Evolutionary conservation across 2,329 filamentous ascomycete genomes (phyloP).

Genomic region (Lachnellula subtilissima): DNA sequence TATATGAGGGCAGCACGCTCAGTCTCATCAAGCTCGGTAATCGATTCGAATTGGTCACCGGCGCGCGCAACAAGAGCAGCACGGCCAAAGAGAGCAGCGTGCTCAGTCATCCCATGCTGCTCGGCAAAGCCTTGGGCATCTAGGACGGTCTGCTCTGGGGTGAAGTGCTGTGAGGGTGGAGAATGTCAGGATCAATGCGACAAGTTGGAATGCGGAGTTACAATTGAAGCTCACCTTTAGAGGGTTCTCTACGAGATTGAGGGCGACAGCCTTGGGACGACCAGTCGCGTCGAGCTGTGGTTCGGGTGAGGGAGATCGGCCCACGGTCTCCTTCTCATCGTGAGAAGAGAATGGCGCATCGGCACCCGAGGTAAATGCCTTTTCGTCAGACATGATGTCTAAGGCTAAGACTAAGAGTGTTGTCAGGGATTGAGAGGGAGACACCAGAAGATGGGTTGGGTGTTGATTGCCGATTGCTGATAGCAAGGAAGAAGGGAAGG

Average conservation of each 20-base stretch:
- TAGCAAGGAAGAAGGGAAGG: too few species aligned
- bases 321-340: too few species aligned
- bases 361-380: too few species aligned
- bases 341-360: too few species aligned
- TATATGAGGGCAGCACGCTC: constrained; percentile 35
- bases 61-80: constrained; percentile 46
- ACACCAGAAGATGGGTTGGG: too few species aligned
- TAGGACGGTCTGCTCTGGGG: constrained; percentile 39
- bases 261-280: constrained; percentile 11
- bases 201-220: constrained; percentile 22
- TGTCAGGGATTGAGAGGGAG: too few species aligned
- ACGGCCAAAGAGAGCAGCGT: constrained; percentile 55
- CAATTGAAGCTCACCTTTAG: constrained; percentile 26
- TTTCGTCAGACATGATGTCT: too few species aligned
- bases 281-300: background rate
- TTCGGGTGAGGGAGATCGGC: too few species aligned
- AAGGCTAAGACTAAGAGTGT: too few species aligned
- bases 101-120: constrained; percentile 52
- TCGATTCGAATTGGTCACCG: constrained; percentile 10
- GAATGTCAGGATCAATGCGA: constrained; percentile 1
- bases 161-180: constrained; percentile 37
- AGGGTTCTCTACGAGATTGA: constrained; percentile 21
- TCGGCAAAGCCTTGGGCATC: constrained; percentile 52
- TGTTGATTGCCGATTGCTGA: too few species aligned
- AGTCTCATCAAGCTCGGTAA: constrained; percentile 27